These are phyloP conservation scores for Aspergillus tamarii DNA, from an alignment of 2,329 filamentous ascomycete species.

Conservation along the genomic window DNA sequence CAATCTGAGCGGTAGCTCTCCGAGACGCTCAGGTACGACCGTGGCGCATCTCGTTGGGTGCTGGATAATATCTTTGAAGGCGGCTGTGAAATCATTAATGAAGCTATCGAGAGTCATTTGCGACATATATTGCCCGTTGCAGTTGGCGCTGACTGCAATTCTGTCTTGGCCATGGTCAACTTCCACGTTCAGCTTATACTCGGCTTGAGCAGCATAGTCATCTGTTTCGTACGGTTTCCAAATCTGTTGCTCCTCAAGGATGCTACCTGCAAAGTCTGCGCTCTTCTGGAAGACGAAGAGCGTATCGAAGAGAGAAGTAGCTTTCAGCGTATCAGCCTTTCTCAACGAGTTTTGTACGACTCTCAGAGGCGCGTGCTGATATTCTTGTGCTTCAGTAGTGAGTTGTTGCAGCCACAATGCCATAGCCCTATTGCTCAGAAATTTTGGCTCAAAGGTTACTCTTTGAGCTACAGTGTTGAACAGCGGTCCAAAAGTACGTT, in stretches of 20 bases:
- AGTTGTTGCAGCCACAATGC: constrained; percentile 50
- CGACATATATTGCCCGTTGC: constrained; percentile 27
- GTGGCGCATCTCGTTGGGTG: constrained; percentile 29
- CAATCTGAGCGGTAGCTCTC: constrained; percentile 26
- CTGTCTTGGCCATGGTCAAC: constrained; percentile 29
- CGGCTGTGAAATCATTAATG: constrained; percentile 22
- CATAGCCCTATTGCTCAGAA: constrained; percentile 44
- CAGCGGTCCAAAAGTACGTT: constrained; percentile 54
- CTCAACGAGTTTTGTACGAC: constrained; percentile 52
- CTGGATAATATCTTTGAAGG: constrained; percentile 33
- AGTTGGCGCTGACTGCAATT: constrained; percentile 25
- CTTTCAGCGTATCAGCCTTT: constrained; percentile 34
- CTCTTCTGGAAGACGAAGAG: constrained; percentile 57
- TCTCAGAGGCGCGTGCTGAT: constrained; percentile 56
- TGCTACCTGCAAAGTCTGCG: constrained; percentile 17
- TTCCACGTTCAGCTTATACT: constrained; percentile 37
- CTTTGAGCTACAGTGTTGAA: constrained; percentile 59
- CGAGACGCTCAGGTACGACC: constrained; percentile 25
- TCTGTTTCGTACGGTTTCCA: constrained; percentile 28
- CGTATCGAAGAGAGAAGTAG: constrained; percentile 49
- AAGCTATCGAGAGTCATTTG: constrained; percentile 23
- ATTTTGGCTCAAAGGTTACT: constrained; percentile 34
- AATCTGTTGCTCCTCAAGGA: constrained; percentile 23
- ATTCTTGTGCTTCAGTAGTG: constrained; percentile 48
- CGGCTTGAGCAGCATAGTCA: constrained; percentile 26